Evolutionary conservation across 2,329 filamentous ascomycete species (phyloP).

Genomic region (Fusarium luffae): DNA sequence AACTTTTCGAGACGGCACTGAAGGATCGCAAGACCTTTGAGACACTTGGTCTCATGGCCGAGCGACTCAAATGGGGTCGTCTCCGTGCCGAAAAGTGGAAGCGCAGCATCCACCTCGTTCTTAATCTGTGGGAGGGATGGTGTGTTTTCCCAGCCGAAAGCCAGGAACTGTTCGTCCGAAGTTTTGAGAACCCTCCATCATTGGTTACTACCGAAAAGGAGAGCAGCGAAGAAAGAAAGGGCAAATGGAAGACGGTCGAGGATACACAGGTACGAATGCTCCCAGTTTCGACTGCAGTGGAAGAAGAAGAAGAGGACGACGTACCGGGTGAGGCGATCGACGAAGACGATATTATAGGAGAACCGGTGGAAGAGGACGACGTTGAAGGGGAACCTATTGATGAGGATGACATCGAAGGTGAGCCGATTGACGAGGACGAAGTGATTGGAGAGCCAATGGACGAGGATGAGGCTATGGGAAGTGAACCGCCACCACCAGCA

Average conservation of each 20-base stretch:
- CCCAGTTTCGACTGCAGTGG: slow-evolving; percentile 40
- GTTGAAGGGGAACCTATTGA: slow-evolving; percentile 59
- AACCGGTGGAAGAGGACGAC: slow-evolving; percentile 60
- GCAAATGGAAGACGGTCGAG: slow-evolving; percentile 64
- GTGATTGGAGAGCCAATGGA: slow-evolving; percentile 53
- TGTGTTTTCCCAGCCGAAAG: slow-evolving; percentile 78
- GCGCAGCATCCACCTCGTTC: slow-evolving; percentile 74
- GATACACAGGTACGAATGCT: slow-evolving; percentile 30
- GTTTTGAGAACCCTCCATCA: slow-evolving; percentile 76
- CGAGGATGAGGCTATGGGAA: slow-evolving; percentile 55
- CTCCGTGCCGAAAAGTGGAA: slow-evolving; percentile 88
- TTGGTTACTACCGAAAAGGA: slow-evolving; percentile 47
- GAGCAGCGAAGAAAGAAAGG: slow-evolving; percentile 49
- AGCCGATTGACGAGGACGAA: slow-evolving; percentile 61
- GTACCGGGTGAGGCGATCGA: slow-evolving; percentile 59
- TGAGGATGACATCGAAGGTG: slow-evolving; percentile 61
- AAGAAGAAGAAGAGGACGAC: slow-evolving; percentile 60
- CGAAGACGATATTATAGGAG: slow-evolving; percentile 58
- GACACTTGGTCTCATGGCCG: slow-evolving; percentile 77
- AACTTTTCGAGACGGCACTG: slow-evolving; percentile 80
- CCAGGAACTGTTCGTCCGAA: slow-evolving; percentile 75
- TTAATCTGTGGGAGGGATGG: slow-evolving; percentile 78
- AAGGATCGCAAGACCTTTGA: slow-evolving; percentile 77
- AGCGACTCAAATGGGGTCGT: slow-evolving; percentile 80
- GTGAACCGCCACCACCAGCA: slow-evolving; percentile 48